These are phyloP conservation scores for Chalciporus pseudorubinellus DNA, from an alignment of 768 basidiomycete species.

Conservation along the genomic window DNA sequence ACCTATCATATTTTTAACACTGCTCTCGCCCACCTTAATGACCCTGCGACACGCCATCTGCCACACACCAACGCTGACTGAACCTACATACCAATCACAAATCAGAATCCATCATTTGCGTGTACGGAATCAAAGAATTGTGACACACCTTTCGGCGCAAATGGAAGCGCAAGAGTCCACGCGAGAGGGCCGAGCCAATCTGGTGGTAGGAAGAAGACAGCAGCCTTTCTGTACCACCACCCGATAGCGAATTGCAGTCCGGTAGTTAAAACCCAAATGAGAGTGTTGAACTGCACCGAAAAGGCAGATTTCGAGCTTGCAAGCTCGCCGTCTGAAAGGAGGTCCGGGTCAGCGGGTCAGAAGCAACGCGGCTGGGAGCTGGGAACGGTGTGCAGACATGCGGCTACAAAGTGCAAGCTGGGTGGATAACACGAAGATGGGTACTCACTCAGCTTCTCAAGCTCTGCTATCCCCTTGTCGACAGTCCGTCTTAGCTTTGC, in stretches of 20 bases:
- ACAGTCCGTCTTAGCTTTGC: constrained; percentile 87
- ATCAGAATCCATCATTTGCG: background rate
- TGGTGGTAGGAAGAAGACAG: constrained; percentile 90
- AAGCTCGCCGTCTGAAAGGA: constrained; percentile 60
- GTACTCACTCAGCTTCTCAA: constrained; percentile 86
- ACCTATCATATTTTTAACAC: constrained; percentile 63
- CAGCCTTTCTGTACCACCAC: constrained; percentile 87
- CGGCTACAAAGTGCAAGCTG: background rate
- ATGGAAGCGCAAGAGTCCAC: constrained; percentile 89
- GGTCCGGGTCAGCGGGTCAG: background rate
- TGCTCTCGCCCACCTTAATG: constrained; percentile 71
- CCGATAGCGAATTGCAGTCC: constrained; percentile 81
- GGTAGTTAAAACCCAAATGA: constrained; percentile 83
- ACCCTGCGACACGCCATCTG: constrained; percentile 90
- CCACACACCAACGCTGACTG: constrained; percentile 92
- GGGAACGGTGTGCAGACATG: background rate
- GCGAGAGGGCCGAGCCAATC: constrained; percentile 87
- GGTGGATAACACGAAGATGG: background rate
- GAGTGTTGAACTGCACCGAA: constrained; percentile 64
- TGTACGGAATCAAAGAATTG: background rate
- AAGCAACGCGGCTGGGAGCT: background rate
- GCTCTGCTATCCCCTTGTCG: constrained; percentile 87
- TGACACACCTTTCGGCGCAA: constrained; percentile 76
- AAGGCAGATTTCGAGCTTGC: constrained; percentile 59
- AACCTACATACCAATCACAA: constrained; percentile 48